Conservation (phyloP, 441 rosid species). For the Aleurites moluccanus region DNA sequence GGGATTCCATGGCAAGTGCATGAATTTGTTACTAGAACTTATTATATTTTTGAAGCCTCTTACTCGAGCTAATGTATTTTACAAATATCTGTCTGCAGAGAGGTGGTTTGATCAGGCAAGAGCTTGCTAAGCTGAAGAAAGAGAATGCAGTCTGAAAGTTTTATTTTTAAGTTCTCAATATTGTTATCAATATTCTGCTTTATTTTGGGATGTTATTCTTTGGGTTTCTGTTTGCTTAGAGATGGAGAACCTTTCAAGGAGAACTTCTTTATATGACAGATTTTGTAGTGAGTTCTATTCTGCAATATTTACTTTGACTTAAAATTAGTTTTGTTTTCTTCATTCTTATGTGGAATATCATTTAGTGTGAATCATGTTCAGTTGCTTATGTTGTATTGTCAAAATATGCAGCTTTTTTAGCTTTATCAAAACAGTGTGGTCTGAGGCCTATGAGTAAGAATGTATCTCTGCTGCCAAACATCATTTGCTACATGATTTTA, state of each 20-base stretch:
- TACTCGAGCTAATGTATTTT: background rate
- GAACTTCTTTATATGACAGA: conserved; percentile 10
- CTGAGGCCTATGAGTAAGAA: too few relatives aligned
- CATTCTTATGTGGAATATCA: background rate
- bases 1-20: background rate
- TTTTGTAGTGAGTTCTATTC: conserved; percentile 23
- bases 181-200: conserved; percentile 19
- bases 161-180: conserved; percentile 27
- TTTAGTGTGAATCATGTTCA: background rate
- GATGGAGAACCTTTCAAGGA: conserved; percentile 4
- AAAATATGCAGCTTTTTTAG: too few relatives aligned
- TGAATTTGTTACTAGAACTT: background rate
- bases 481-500: too few relatives aligned
- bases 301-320: conserved; percentile 4
- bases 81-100: conserved; percentile 40
- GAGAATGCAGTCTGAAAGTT: conserved; percentile 47
- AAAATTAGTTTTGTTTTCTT: background rate
- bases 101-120: conserved; percentile 82
- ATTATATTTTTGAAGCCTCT: background rate
- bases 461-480: background rate
- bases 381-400: background rate
- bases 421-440: too few relatives aligned
- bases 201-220: conserved; percentile 7
- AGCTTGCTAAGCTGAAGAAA: conserved; percentile 87
- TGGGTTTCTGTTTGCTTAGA: conserved; percentile 2